Evolutionary conservation across 768 basidiomycete genomes (phyloP), one percentile per base, ranked within the genome.

Genomic region (Tubosaeta sp.): DNA sequence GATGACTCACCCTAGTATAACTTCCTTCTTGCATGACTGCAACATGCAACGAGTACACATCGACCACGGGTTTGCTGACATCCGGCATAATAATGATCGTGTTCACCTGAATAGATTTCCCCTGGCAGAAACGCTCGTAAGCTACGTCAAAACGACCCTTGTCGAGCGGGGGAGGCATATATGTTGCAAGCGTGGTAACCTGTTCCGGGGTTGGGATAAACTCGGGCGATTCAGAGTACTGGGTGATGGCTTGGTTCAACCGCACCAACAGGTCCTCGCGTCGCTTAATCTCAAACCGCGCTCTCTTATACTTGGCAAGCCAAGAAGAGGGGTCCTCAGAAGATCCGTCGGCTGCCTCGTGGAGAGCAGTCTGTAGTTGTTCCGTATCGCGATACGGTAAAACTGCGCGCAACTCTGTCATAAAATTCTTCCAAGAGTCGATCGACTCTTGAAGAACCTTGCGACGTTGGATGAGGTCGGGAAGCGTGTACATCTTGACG

Each of bases 1-100:
- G 34, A 45, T 4, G 32, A 65, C 57, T 10, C 44, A 69, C 66
- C 63, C 63, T 59, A 11, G 56, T 40, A 29, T 58, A 61, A 21
- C 61, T 69, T 44, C 64, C 66, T 53, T 63, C 61, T 44, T 67
- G 64, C 68, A 68, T 70, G 52, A 69, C 58, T 4, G 64, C 59
- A 39, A 62, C 62, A 42, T 68, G 66, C 45, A 66, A 46, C 2
- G 62, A 54, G 35, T 68, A 69, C 11, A 68, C 44, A 45, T 70
- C 66, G 34, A 68, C 51, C 40, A 58, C 59, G 2, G 63, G 60
- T 43, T 21, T 65, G 18, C 21, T 51, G 44, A 43, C 45, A 45
- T 69, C 68, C 7, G 68, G 57, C 61, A 69, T 65, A 8, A 63
- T n/a, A 34, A 67, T 63, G 39, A 57, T 56, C 55, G 56, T 66